Evolutionary conservation across 1,139 yeast genomes (phyloP).

Genomic region (Sporopachydermia cereana): DNA sequence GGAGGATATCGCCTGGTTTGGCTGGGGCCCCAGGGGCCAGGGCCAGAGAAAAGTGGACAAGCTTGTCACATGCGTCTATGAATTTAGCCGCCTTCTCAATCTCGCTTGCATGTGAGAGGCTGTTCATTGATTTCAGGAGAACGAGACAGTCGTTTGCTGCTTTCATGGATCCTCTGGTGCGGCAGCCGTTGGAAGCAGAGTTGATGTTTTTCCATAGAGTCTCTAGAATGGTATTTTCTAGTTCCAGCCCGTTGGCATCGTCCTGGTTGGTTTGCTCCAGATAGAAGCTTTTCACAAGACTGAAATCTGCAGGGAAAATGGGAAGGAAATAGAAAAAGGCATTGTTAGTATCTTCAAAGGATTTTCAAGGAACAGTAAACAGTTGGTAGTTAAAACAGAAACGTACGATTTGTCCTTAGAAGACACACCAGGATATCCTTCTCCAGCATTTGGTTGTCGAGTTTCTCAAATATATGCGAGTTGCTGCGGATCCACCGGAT

Average conservation of each 20-base stretch:
- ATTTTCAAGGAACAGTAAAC: too few species aligned
- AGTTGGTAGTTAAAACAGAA: too few species aligned
- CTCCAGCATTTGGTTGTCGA: not conserved
- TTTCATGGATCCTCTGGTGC: conserved; percentile 20
- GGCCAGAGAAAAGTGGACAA: conserved; percentile 20
- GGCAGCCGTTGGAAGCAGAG: conserved; percentile 22
- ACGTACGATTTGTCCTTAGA: not conserved
- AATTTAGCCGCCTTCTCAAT: conserved; percentile 16
- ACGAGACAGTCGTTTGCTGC: conserved; percentile 18
- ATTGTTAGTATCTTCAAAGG: not conserved
- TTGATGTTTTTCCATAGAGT: conserved; percentile 11
- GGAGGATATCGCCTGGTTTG: conserved; percentile 17
- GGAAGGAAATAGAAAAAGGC: not conserved
- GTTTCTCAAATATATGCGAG: conserved; percentile 1
- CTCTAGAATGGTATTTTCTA: not conserved
- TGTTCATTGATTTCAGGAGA: conserved; percentile 9
- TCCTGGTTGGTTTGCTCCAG: too few species aligned
- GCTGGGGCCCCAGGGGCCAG: conserved; percentile 20
- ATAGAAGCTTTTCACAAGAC: not conserved
- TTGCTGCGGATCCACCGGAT: conserved; percentile 2
- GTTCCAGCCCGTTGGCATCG: too few species aligned
- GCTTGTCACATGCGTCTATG: conserved; percentile 18
- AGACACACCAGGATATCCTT: not conserved
- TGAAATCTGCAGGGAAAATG: not conserved
- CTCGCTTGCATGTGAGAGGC: conserved; percentile 8